phyloP scores from a whole-genome alignment of 495 filamentous ascomycete species.

The Daldinia caldariorum region DNA sequence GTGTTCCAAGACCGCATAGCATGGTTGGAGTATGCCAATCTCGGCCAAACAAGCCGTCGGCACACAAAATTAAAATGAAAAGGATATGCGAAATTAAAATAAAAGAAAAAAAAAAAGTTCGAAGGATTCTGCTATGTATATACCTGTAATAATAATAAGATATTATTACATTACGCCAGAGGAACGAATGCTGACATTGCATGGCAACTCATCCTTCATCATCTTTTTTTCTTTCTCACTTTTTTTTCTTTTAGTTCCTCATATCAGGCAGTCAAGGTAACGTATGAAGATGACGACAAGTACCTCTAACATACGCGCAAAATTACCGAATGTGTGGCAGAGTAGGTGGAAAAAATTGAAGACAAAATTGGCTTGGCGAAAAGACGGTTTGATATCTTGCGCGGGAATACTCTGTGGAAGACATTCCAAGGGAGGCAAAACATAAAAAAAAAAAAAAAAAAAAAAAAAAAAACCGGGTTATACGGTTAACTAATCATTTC shows the following conservation, averaged over 20 bases:
- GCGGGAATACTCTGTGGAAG: neutral
- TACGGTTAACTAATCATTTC: neutral
- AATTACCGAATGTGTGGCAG: neutral
- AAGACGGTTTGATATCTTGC: neutral
- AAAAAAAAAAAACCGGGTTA: neutral
- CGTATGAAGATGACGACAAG: neutral
- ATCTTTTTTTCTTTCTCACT: neutral
- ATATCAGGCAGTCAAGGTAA: neutral
- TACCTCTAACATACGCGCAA: neutral
- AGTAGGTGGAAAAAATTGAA: neutral
- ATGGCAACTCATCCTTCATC: constrained; percentile 32
- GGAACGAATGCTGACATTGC: constrained; percentile 35
- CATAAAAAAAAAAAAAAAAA: too few relatives aligned
- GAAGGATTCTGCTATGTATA: constrained; percentile 28
- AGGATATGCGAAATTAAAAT: neutral
- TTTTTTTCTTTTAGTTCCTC: neutral
- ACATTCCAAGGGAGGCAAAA: too few relatives aligned
- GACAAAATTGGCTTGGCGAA: neutral
- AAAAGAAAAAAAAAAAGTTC: constrained; percentile 4
- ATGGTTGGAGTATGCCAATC: constrained; percentile 15
- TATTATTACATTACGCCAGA: constrained; percentile 33
- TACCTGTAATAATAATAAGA: constrained; percentile 16
- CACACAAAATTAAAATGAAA: constrained; percentile 37
- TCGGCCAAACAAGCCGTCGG: constrained; percentile 31
- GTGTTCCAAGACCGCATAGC: constrained; percentile 29